Conservation (phyloP, 2,329 filamentous ascomycete genomes). For the Emydomyces testavorans region DNA sequence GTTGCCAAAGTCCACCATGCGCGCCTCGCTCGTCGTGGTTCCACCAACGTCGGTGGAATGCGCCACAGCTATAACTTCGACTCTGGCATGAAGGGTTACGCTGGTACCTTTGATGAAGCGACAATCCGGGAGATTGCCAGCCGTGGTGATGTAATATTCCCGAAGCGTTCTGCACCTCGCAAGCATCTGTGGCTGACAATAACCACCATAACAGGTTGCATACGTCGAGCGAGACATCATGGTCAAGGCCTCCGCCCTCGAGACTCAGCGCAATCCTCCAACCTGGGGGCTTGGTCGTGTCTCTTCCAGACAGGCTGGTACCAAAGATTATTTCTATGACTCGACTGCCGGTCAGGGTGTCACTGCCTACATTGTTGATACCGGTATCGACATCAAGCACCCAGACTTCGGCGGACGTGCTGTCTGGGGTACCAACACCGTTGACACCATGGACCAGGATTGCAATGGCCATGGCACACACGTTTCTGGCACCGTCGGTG, state of each 20-base stretch:
- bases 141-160: slow-evolving; percentile 2
- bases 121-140: slow-evolving; percentile 14
- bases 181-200: not conserved
- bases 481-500: slow-evolving; percentile 29
- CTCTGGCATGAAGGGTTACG: slow-evolving; percentile 12
- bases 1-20: slow-evolving; percentile 10
- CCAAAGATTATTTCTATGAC: slow-evolving; percentile 29
- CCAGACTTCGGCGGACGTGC: slow-evolving; percentile 31
- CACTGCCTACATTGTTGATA: slow-evolving; percentile 32
- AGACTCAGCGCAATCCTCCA: slow-evolving; percentile 20
- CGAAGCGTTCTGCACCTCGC: not conserved
- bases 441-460: slow-evolving; percentile 16
- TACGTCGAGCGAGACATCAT: slow-evolving; percentile 15
- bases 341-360: slow-evolving; percentile 26
- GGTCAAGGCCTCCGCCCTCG: slow-evolving; percentile 3
- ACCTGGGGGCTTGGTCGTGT: slow-evolving; percentile 30
- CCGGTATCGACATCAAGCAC: slow-evolving; percentile 28
- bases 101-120: slow-evolving; percentile 15
- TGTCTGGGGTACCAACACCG: slow-evolving; percentile 27
- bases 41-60: slow-evolving; percentile 11
- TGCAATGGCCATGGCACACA: slow-evolving; percentile 33
- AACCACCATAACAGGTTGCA: slow-evolving; percentile 12
- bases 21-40: slow-evolving; percentile 12
- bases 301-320: slow-evolving; percentile 20
- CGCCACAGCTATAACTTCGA: slow-evolving; percentile 11